Base-by-base conservation (phyloP, 768 basidiomycete genomes). In the Termitomyces sp. region DNA sequence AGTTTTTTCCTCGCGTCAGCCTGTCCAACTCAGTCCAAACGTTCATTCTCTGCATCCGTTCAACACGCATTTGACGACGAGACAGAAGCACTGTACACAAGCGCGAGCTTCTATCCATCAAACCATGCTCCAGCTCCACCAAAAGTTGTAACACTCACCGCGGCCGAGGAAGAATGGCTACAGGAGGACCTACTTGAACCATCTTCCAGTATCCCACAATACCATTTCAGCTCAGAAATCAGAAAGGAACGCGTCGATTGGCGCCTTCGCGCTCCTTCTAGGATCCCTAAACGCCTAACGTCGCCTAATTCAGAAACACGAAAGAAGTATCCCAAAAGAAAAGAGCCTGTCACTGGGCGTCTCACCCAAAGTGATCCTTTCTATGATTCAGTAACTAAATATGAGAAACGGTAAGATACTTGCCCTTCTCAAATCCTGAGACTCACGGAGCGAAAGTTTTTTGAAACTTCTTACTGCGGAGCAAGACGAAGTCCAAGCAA, bases 401-500 rank as follows among this genome's bases (percentile, higher is more conserved):
- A 91, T 58, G 72, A 79, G 46, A 68, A 79, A 5, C 81, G 78
- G 88, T 87, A 60, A 46, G 63, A 48, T 47, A n/a, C 7, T 42
- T 36, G 12, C 16, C 15, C 22, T 16, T 11, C 79, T 68, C 3
- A 4, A 46, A 39, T 41, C 18, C 12, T 49, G 36, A 33, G 13
- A 37, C 41, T 36, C 5, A 44, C 13, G 57, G 24, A 41, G 37
- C 37, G 34, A 45, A 45, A 83, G 81, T 47, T 82, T 81, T 62
- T 11, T 74, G 36, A 67, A 71, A 20, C 75, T 82, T 44, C 80
- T 92, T 8, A 69, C 76, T 11, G 76, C 80, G 13, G 92, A 94
- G 70, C 85, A 87, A 67, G 77, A 75, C 0, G 84, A 89, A 64
- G 83, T 81, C 41, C 84, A 87, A 61, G 78, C 78, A 1, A 76